Base-by-base conservation (phyloP, 1,139 yeast species). In the Dujonia santamariae region DNA sequence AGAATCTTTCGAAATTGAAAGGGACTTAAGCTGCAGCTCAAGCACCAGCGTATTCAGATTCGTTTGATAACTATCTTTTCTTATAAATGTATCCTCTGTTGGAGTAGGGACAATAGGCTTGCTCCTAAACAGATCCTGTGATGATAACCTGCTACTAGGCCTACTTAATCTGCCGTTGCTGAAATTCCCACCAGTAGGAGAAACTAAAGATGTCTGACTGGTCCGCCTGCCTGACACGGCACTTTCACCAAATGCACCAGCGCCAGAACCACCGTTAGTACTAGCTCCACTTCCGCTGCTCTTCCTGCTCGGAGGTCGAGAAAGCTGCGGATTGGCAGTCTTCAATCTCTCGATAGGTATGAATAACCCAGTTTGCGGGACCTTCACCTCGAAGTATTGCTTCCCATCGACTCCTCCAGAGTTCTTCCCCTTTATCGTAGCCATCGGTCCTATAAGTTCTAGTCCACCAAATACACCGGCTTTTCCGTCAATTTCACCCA, bases 401-500 rank as follows among this genome's bases (percentile, higher is more conserved):
- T 61, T 43, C 2, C 72, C 73, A 29, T 66, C 68, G 2, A 69
- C 74, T 14, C 56, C 57, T 7, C 75, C 75, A 20, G 61, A 61
- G 46, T 69, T 69, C 44, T 68, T 69, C 12, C 75, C 75, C 45
- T 74, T 49, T 3, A 66, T 45, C 8, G 60, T 63, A 15, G 82
- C 80, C 18, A 61, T 53, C 4, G 83, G 76, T 3, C 86, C 90
- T 8, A 73, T 50, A 31, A 92, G 63, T 53, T 92, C 97, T 4
- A 92, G 72, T 1, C 98, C 98, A 4, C 90, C 96, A 61, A 82
- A 92, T n/a, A 69, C 63, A 0, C 96, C 96, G 18, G 45, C 43
- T 49, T 85, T 87, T 19, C 83, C 84, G 21, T 78, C 74, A 16
- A 92, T 86, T 1, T 75, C 63, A 1, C 97, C 97, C 18, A 80